Conservation (phyloP, 495 filamentous ascomycete genomes). For the Cryomyces antarcticus region DNA sequence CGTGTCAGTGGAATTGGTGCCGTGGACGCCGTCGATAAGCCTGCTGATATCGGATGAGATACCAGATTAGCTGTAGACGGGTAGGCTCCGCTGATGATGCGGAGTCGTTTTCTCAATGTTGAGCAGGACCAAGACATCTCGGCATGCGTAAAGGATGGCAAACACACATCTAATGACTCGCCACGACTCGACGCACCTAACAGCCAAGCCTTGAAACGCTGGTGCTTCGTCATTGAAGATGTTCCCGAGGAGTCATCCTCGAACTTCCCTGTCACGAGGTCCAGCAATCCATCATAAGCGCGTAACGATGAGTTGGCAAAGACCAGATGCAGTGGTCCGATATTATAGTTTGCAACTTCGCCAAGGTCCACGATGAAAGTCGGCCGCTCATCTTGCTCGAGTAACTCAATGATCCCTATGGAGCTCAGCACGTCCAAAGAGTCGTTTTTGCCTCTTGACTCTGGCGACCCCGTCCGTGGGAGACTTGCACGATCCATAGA, state of each 20-base stretch:
- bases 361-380: conserved; percentile 46
- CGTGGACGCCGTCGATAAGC: too few species aligned
- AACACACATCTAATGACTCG: conserved; percentile 24
- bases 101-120: conserved; percentile 39
- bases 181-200: conserved; percentile 27
- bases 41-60: neutral
- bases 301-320: conserved; percentile 41
- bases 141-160: conserved; percentile 30
- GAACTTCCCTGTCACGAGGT: conserved; percentile 26
- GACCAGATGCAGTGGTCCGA: conserved; percentile 31
- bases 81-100: conserved; percentile 33
- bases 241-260: conserved; percentile 18
- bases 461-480: conserved; percentile 16
- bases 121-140: conserved; percentile 42
- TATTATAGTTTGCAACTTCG: conserved; percentile 28
- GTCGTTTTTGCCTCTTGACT: conserved; percentile 19
- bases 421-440: conserved; percentile 28
- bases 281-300: conserved; percentile 24
- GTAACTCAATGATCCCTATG: conserved; percentile 39
- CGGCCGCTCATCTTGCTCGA: conserved; percentile 46
- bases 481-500: conserved; percentile 9
- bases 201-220: conserved; percentile 43
- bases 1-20: too few species aligned
- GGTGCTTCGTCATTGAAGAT: conserved; percentile 16
- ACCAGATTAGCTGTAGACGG: neutral